Percentiles rank a stretch among this genome's conserved stretches.
These are phyloP conservation scores for Aspergillus arachidicola DNA, from an alignment of 2,329 filamentous ascomycete species.

Conservation along the genomic window DNA sequence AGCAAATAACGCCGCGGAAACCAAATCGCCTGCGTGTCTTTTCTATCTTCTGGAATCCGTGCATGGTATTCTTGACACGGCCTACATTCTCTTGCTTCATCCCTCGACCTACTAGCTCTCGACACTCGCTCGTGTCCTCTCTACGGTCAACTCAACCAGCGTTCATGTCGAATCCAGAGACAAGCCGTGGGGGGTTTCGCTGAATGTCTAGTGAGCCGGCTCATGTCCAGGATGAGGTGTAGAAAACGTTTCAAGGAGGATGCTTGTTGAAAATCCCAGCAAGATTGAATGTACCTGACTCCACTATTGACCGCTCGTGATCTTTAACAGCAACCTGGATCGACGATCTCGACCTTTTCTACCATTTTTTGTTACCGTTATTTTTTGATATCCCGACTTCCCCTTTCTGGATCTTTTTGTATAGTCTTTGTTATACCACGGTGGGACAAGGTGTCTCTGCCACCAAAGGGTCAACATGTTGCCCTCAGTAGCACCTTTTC, in stretches of 20 bases:
- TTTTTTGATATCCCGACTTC: constrained; percentile 3
- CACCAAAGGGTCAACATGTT: constrained; percentile 44
- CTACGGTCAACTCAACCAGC: constrained; percentile 22
- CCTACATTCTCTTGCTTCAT: constrained; percentile 13
- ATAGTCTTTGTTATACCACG: constrained; percentile 1
- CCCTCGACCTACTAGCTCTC: constrained; percentile 1
- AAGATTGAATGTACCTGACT: constrained; percentile 27
- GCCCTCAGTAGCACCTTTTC: constrained; percentile 50
- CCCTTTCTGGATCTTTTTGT: constrained; percentile 4
- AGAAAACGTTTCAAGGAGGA: constrained; percentile 47
- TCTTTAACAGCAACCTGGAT: constrained; percentile 20
- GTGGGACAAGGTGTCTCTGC: constrained; percentile 14
- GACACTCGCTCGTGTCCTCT: constrained; percentile 18
- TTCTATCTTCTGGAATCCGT: constrained; percentile 21
- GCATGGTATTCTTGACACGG: constrained; percentile 19
- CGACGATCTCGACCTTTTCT: constrained; percentile 16
- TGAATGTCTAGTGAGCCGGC: constrained; percentile 30
- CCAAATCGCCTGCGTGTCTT: constrained; percentile 23
- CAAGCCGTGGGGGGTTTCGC: constrained; percentile 30
- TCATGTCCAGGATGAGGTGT: constrained; percentile 47
- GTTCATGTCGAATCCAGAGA: constrained; percentile 30
- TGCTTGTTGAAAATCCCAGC: constrained; percentile 40
- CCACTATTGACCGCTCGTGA: constrained; percentile 22
- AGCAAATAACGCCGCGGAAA: constrained; percentile 18
- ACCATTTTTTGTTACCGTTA: constrained; percentile 3